phyloP scores from a whole-genome alignment of 116 monocot genomes.

The Zostera marina region DNA sequence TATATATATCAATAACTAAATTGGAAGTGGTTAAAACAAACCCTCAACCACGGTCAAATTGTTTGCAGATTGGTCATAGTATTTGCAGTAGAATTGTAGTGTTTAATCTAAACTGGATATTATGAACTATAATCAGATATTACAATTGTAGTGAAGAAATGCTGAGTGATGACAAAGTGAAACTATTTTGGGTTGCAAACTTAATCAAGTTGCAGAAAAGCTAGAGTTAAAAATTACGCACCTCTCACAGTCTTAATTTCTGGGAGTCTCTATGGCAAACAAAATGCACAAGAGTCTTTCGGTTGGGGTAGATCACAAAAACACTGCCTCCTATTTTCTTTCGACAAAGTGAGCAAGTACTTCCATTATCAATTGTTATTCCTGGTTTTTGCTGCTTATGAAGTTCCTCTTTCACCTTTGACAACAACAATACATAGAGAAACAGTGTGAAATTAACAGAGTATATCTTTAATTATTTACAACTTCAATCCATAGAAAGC shows the following conservation, averaged over 20 bases:
- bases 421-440: background rate
- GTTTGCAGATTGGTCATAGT: too few relatives aligned
- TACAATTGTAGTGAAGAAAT: too few relatives aligned
- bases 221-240: background rate
- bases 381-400: constrained; percentile 42
- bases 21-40: too few relatives aligned
- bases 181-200: too few relatives aligned
- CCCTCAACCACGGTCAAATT: too few relatives aligned
- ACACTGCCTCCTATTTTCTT: constrained; percentile 87
- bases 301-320: constrained; percentile 94
- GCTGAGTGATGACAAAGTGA: too few relatives aligned
- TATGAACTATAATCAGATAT: too few relatives aligned
- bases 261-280: constrained; percentile 88
- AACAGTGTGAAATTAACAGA: constrained; percentile 1
- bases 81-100: too few relatives aligned
- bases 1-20: too few relatives aligned
- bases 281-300: constrained; percentile 94
- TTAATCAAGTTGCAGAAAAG: too few relatives aligned
- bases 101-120: too few relatives aligned
- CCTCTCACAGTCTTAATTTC: constrained; percentile 41
- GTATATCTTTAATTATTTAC: background rate
- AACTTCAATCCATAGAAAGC: background rate
- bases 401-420: constrained; percentile 84
- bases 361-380: constrained; percentile 76
- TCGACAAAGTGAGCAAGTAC: constrained; percentile 80